A percentile compares a stretch with the other conserved stretches of the same genome.
Evolutionary conservation across 805 yeast genomes (phyloP).

Genomic region (Candida xiaguanensis): DNA sequence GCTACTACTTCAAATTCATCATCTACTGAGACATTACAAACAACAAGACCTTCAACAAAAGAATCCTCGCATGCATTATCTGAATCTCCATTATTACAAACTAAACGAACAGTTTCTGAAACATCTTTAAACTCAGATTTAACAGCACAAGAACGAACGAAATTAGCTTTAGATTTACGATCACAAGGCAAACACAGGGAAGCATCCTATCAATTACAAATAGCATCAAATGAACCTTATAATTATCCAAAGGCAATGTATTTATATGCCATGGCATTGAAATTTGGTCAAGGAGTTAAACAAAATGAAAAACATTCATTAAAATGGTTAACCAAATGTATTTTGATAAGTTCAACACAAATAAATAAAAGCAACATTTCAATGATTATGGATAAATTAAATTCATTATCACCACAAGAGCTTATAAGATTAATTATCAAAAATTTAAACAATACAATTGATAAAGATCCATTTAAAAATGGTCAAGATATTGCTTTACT

Average conservation of each 20-base stretch:
- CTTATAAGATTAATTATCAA: slow-evolving; percentile 22
- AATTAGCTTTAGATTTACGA: slow-evolving; percentile 47
- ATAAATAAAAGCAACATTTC: slow-evolving; percentile 10
- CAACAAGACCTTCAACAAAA: slow-evolving; percentile 1
- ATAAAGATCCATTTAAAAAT: slow-evolving; percentile 13
- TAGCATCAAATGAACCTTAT: slow-evolving; percentile 60
- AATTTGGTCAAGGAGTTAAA: slow-evolving; percentile 66
- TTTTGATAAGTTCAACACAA: slow-evolving; percentile 15
- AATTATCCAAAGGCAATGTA: slow-evolving; percentile 58
- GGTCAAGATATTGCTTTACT: slow-evolving; percentile 26
- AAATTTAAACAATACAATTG: slow-evolving; percentile 16
- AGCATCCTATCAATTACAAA: slow-evolving; percentile 63
- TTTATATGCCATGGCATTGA: slow-evolving; percentile 62
- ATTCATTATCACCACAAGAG: slow-evolving; percentile 25
- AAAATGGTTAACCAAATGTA: slow-evolving; percentile 55
- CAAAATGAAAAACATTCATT: slow-evolving; percentile 53
- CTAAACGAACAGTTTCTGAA: slow-evolving; percentile 7
- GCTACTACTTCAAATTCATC: not conserved
- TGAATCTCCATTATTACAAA: not conserved
- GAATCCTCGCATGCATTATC: not conserved
- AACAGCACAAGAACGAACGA: slow-evolving; percentile 24
- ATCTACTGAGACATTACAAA: not conserved
- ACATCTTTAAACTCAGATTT: slow-evolving; percentile 7
- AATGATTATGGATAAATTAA: slow-evolving; percentile 21
- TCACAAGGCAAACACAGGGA: slow-evolving; percentile 60